Evolutionary conservation across 1,139 yeast genomes (phyloP), one percentile per base, ranked within the genome.

Genomic region (Protomyces pachydermus): DNA sequence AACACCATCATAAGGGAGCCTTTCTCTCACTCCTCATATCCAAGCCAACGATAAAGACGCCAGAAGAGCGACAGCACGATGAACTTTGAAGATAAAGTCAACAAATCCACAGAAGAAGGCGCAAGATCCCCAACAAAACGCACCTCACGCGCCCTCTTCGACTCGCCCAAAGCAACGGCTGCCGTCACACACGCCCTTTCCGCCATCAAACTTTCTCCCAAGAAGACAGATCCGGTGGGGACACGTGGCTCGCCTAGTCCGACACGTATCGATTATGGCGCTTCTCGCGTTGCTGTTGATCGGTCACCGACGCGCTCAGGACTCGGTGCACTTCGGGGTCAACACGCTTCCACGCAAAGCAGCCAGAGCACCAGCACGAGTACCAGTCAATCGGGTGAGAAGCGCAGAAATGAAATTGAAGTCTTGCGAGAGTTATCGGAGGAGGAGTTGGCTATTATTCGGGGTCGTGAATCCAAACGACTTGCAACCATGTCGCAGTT

Each of bases 401-500:
- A 16, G 25, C 38, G 35, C 50, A 9, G 54, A 2, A 18, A 52
- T 28, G 62, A 58, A 37, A 58, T 58, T 18, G 62, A 58, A 38
- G 62, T 39, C 18, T 42, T 58, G 45, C 64, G 64, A 12, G 64
- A 54, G 9, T 20, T 60, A 54, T 54, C 64, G 39, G 51, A 54
- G 4, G 64, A 64, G 32, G 66, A 65, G 16, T 42, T 65, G 35
- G 57, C 58, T 50, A 63, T 60, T 32, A 42, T 65, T 16, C 54
- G 56, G 12, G 52, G 60, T 14, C 67, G 62, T 8, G 63, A 64
- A 25, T 45, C 95, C 6, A 88, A 87, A 73, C 81, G 99, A 67
- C 78, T 90, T 68, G 95, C 95, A 3, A 88, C 91, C 66, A 97
- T 93, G 46, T 84, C 91, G 20, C 84, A 82, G 70, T 75, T 82